These are phyloP conservation scores for Daucus carota DNA, from an alignment of 129 eudicot species.

Conservation along the genomic window DH1_v3.0 NC_030383.2:13367501-13368000, in stretches of 20 bases:
- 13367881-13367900: not conserved
- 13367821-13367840: not conserved
- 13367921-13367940: not conserved
- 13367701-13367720: not conserved
- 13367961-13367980: too few species aligned
- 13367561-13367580: too few species aligned
- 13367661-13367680: not conserved
- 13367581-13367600: too few species aligned
- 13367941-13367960: not conserved
- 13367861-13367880: not conserved
- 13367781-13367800: not conserved
- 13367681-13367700: not conserved
- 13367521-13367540: not conserved
- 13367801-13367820: slow-evolving; percentile 4
- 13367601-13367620: not conserved
- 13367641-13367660: not conserved
- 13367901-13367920: not conserved
- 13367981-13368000: not conserved
- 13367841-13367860: not conserved
- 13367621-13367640: not conserved
- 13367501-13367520: not conserved
- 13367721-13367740: slow-evolving; percentile 9
- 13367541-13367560: too few species aligned
- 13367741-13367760: not conserved
- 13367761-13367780: slow-evolving; percentile 10